Conservation (phyloP, 768 basidiomycete species). For the Pleurotus citrinopileatus region DNA sequence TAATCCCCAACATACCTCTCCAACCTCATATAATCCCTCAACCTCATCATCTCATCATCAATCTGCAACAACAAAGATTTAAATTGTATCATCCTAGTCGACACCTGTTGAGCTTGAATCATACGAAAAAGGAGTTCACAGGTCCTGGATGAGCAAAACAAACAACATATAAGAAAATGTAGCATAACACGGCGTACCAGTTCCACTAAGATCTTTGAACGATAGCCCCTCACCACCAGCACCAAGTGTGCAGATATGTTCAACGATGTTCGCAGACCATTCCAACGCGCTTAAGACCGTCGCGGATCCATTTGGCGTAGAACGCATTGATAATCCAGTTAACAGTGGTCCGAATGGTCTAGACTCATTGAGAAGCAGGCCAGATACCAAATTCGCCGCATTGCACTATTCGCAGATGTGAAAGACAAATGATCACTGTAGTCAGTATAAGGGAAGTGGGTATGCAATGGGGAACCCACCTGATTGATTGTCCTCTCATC, state of each 20-base stretch:
- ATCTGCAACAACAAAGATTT: not conserved
- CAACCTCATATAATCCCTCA: not conserved
- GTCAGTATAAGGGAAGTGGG: not conserved
- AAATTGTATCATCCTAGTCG: not conserved
- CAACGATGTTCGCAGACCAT: not conserved
- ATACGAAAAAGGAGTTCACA: no score
- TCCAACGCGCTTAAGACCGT: not conserved
- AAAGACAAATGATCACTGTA: not conserved
- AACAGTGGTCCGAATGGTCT: not conserved
- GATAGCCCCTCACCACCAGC: not conserved
- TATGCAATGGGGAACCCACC: slow-evolving; percentile 22
- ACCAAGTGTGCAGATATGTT: not conserved
- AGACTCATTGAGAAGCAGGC: not conserved
- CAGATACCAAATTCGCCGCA: slow-evolving; percentile 29
- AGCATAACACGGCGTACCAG: not conserved
- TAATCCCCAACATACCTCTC: slow-evolving; percentile 47
- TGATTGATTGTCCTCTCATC: slow-evolving; percentile 38
- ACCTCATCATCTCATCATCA: not conserved
- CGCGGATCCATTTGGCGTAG: slow-evolving; percentile 1
- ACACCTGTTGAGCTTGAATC: not conserved
- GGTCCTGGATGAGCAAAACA: no score
- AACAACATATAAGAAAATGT: not conserved
- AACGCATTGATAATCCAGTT: not conserved
- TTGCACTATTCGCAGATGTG: slow-evolving; percentile 36
- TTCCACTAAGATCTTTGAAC: not conserved